Conservation (phyloP, 2,329 filamentous ascomycete species). For the Neofusicoccum kwambonambiense region DNA sequence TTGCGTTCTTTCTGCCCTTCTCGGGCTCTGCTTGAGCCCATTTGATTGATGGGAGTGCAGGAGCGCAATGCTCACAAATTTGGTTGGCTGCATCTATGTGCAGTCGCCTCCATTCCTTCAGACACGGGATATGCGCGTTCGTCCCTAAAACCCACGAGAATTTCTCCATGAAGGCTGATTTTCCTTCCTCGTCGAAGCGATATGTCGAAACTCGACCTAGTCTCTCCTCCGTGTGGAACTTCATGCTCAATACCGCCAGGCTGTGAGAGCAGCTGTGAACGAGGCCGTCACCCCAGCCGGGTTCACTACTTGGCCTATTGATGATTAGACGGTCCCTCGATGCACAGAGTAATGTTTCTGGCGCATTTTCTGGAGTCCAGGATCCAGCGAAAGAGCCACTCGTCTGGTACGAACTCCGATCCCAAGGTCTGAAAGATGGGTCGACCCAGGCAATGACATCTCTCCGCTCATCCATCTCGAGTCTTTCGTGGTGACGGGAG, state of each 20-base stretch:
- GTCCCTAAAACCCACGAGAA: constrained; percentile 28
- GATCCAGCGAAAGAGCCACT: neutral
- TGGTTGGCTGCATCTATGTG: neutral
- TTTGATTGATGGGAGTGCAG: constrained; percentile 25
- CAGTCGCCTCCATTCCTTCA: constrained; percentile 25
- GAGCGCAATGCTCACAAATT: constrained; percentile 27
- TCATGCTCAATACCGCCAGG: constrained; percentile 26
- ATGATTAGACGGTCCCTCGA: neutral
- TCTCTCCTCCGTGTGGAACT: constrained; percentile 5
- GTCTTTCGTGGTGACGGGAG: constrained; percentile 46
- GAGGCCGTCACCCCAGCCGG: neutral
- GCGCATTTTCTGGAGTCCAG: neutral
- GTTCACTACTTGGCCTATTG: neutral
- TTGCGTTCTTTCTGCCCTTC: neutral
- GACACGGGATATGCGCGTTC: constrained; percentile 22
- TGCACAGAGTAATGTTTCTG: neutral
- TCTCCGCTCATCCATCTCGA: constrained; percentile 49
- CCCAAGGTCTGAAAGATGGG: constrained; percentile 31
- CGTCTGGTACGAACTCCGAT: constrained; percentile 6
- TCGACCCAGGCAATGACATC: constrained; percentile 48
- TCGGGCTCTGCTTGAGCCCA: constrained; percentile 27
- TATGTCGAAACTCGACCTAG: neutral
- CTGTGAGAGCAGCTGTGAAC: constrained; percentile 23
- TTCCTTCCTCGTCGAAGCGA: neutral
- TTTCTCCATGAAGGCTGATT: constrained; percentile 15